phyloP scores from a whole-genome alignment of 139 green algal genomes.

The Mesotaenium endlicherianum region DNA sequence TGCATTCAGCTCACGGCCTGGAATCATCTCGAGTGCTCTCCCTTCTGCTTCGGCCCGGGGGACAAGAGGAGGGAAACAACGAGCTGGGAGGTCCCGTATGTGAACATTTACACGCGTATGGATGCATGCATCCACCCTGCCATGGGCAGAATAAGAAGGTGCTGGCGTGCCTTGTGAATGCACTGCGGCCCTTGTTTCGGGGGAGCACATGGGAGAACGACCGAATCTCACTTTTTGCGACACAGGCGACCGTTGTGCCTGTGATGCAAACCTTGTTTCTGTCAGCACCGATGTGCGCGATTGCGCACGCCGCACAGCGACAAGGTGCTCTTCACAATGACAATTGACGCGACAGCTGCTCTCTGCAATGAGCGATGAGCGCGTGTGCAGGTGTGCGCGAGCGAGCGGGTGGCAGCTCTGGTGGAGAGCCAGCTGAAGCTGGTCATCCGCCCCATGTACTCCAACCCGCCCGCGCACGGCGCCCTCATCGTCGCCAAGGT shows the following conservation, averaged over 20 bases:
- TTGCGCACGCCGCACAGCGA: not conserved
- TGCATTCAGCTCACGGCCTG: too few relatives aligned
- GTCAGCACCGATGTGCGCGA: not conserved
- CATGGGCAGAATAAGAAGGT: too few relatives aligned
- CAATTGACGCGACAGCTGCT: slow-evolving; percentile 38
- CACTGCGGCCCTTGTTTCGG: too few relatives aligned
- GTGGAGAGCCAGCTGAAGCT: slow-evolving; percentile 51
- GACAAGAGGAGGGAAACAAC: too few relatives aligned
- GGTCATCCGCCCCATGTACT: slow-evolving; percentile 60
- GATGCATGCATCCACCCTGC: too few relatives aligned
- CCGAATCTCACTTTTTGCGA: not conserved
- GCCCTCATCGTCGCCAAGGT: slow-evolving; percentile 49
- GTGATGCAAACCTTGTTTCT: not conserved
- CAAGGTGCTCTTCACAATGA: not conserved
- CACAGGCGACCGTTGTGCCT: not conserved
- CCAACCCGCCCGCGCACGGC: slow-evolving; percentile 55
- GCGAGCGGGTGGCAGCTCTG: slow-evolving; percentile 47
- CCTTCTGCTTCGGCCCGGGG: too few relatives aligned
- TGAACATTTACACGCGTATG: too few relatives aligned
- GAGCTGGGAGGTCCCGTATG: too few relatives aligned
- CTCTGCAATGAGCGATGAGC: slow-evolving; percentile 39
- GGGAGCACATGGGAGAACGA: too few relatives aligned
- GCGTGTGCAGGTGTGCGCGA: not conserved
- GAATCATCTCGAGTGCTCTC: too few relatives aligned
- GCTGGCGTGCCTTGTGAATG: too few relatives aligned